Evolutionary conservation across 208 protist species (phyloP), one percentile per base, ranked within the genome.

Genomic region (Leishmania turanica): DNA sequence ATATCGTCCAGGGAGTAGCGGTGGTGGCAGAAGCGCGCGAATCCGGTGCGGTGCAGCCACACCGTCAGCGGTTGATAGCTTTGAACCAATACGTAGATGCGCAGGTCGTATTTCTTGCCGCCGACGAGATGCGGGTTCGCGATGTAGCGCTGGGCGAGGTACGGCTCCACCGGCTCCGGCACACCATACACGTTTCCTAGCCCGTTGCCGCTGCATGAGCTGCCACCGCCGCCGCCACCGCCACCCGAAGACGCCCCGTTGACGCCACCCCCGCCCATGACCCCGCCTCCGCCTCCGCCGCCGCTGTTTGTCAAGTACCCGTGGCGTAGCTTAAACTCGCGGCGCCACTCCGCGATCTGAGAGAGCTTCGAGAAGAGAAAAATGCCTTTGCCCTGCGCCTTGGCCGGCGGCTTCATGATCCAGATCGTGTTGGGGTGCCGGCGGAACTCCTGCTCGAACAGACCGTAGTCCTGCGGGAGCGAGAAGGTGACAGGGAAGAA

Each of bases 361-460:
- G 91, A 97, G 19, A 99, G 92, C 79, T 99, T 99, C 8, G 98
- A 96, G 77, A 99, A 98, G 45, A 99, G 90, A 86, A 99, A 99
- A 74, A 99, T 99, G 72, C 98, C 98, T 79, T 99, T 99, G 7
- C 98, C 98, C 84, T 99, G 97, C 54, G 97, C 94, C 88, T 96
- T 99, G 9, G 95, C 97, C 0, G 98, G 97, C 24, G 98, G 98
- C 87, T 99, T 99, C 98, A 99, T 99, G 75, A 99, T 99, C 98
- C 98, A 99, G 51, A 95, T 90, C 2, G 88, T 83, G 75, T 96
- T 97, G 0, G 88, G 94, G 77, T 93, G 95, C 8, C 93, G 96
- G 49, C 94, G 96, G 78, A 98, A 99, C 83, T 98, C 98, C 84
- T 99, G 90, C 91, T 98, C 94, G 56, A 98, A 98, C 21, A 99